A percentile compares a stretch with the other conserved stretches of the same genome.
Conservation (phyloP, 1,284 basidiomycete genomes). For the Inonotus obliquus region DNA sequence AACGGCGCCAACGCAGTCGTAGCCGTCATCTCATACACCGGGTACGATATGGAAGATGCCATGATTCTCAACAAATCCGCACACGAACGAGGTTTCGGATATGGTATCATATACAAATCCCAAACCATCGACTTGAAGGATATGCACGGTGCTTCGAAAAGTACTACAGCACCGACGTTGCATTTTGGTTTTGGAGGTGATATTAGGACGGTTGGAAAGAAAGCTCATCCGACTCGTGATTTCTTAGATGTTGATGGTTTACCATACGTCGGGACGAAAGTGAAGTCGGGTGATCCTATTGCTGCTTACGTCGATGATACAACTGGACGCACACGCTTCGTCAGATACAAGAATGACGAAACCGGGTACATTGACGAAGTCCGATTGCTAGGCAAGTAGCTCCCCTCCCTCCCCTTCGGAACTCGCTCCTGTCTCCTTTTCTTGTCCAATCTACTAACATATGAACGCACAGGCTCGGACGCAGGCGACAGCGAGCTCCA, state of each 20-base stretch:
- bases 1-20: slow-evolving; percentile 98
- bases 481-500: slow-evolving; percentile 84
- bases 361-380: slow-evolving; percentile 89
- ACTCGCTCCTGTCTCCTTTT: background rate
- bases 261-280: slow-evolving; percentile 69
- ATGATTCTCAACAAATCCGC: slow-evolving; percentile 99
- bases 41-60: slow-evolving; percentile 99
- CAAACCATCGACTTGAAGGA: slow-evolving; percentile 91
- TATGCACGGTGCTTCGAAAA: slow-evolving; percentile 59
- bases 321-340: slow-evolving; percentile 77
- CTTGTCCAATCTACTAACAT: background rate
- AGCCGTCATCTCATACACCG: slow-evolving; percentile 99
- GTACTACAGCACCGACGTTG: slow-evolving; percentile 49
- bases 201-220: slow-evolving; percentile 56
- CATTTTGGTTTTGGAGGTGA: slow-evolving; percentile 89
- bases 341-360: slow-evolving; percentile 98
- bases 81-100: slow-evolving; percentile 96
- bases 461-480: slow-evolving; percentile 65
- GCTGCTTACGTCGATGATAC: slow-evolving; percentile 89
- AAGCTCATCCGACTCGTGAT: slow-evolving; percentile 49
- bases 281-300: slow-evolving; percentile 75
- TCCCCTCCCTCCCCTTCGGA: background rate
- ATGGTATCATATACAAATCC: slow-evolving; percentile 96
- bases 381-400: slow-evolving; percentile 72
- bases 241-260: slow-evolving; percentile 84